A percentile compares a stretch with the other conserved stretches of the same genome.
These are phyloP conservation scores for Debaryomyces castellii DNA, from an alignment of 805 yeast species.

Conservation along the genomic window DNA sequence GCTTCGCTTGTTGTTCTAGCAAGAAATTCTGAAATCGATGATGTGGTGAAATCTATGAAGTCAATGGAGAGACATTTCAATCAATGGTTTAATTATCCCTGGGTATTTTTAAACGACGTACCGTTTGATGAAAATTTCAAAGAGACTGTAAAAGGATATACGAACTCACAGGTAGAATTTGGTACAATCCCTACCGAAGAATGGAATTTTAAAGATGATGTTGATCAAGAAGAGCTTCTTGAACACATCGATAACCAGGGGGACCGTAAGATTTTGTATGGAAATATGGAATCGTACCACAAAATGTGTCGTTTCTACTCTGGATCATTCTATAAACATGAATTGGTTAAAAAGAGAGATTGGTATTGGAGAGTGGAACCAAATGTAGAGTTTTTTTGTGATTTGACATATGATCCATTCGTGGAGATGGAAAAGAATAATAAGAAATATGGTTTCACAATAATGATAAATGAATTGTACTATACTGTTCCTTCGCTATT, in stretches of 20 bases:
- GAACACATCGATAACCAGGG: conserved; percentile 74
- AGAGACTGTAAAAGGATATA: conserved; percentile 46
- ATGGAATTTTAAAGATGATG: conserved; percentile 64
- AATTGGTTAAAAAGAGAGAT: conserved; percentile 63
- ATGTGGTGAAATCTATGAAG: conserved; percentile 70
- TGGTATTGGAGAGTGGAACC: conserved; percentile 99
- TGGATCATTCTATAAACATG: conserved; percentile 80
- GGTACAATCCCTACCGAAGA: conserved; percentile 57
- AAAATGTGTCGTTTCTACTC: conserved; percentile 94
- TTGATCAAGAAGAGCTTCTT: conserved; percentile 43
- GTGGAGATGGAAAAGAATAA: conserved; percentile 65
- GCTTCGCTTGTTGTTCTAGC: conserved; percentile 87
- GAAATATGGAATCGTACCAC: conserved; percentile 78
- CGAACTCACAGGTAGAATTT: conserved; percentile 66
- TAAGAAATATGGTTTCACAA: conserved; percentile 84
- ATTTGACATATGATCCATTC: conserved; percentile 89
- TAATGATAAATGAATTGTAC: conserved; percentile 72
- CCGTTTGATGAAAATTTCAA: conserved; percentile 69
- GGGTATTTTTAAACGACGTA: conserved; percentile 84
- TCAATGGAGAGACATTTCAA: conserved; percentile 86
- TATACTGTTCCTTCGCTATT: conserved; percentile 84
- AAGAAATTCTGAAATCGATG: conserved; percentile 74
- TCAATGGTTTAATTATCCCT: conserved; percentile 92
- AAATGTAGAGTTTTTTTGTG: conserved; percentile 85
- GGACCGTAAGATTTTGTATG: conserved; percentile 82